Conservation (phyloP, 202 grass and related monocot genomes). For the Musa balbisiana region DNA sequence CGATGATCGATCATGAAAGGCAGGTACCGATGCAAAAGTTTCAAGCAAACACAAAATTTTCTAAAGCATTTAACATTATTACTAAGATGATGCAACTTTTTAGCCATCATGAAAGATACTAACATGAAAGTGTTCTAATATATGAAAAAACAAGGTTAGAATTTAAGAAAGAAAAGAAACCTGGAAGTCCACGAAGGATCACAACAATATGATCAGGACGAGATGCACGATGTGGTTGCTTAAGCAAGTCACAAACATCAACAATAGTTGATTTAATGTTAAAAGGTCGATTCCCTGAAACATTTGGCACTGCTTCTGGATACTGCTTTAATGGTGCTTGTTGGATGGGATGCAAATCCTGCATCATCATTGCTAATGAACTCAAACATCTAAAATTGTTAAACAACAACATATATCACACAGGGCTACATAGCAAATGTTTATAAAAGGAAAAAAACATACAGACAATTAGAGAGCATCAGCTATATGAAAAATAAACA, state of each 20-base stretch:
- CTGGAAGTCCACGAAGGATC: conserved; percentile 89
- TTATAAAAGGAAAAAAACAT: no score
- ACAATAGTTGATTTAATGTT: conserved; percentile 42
- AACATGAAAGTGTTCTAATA: background rate
- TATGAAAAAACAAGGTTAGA: background rate
- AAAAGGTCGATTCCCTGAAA: conserved; percentile 16
- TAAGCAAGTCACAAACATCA: conserved; percentile 70
- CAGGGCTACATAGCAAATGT: background rate
- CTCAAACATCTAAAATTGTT: background rate
- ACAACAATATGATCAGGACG: conserved; percentile 93
- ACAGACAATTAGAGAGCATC: background rate
- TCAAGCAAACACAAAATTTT: no score
- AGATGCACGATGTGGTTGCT: conserved; percentile 56
- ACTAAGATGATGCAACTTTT: no score
- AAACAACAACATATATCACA: background rate
- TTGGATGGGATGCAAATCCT: conserved; percentile 39
- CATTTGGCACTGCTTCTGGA: conserved; percentile 25
- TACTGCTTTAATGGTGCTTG: conserved; percentile 33
- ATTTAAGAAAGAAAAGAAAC: conserved; percentile 23
- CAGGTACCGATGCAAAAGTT: no score
- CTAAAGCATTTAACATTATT: no score
- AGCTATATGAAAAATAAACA: background rate
- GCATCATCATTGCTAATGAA: conserved; percentile 2
- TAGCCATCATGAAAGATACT: background rate
- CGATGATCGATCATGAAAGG: no score